Conservation (phyloP, 306 rosid species). For the Medicago arabica region DNA sequence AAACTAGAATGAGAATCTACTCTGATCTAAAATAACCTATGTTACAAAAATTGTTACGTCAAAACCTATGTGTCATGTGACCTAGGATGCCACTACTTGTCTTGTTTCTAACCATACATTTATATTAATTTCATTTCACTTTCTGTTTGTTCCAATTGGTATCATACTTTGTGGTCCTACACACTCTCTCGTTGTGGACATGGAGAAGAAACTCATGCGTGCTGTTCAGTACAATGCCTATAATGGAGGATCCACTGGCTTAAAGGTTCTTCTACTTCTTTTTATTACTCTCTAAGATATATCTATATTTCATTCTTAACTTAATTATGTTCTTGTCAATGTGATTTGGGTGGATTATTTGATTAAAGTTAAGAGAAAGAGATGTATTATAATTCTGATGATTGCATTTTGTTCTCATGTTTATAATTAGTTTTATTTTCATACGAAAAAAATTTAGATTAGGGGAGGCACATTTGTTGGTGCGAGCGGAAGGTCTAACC, state of each 20-base stretch:
- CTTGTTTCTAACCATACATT: slow-evolving; percentile 12
- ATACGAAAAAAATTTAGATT: no score
- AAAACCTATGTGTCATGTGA: not conserved
- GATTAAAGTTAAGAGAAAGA: no score
- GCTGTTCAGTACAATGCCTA: slow-evolving; percentile 67
- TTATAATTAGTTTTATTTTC: no score
- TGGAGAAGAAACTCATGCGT: slow-evolving; percentile 61
- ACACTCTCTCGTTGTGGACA: slow-evolving; percentile 15
- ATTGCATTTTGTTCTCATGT: not conserved
- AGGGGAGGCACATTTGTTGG: no score
- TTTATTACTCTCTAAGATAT: not conserved
- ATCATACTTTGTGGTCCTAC: no score
- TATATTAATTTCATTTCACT: not conserved
- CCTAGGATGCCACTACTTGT: slow-evolving; percentile 14
- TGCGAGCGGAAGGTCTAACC: no score
- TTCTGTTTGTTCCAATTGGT: no score
- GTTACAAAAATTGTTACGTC: not conserved
- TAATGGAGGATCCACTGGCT: slow-evolving; percentile 69
- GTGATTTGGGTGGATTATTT: not conserved
- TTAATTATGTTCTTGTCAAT: not conserved
- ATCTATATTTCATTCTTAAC: not conserved
- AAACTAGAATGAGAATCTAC: not conserved
- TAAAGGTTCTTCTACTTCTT: slow-evolving; percentile 54
- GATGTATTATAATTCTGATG: not conserved
- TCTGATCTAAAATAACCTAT: not conserved